Base-by-base conservation (phyloP, 2,329 filamentous ascomycete genomes). In the Neurospora sp. region DNA sequence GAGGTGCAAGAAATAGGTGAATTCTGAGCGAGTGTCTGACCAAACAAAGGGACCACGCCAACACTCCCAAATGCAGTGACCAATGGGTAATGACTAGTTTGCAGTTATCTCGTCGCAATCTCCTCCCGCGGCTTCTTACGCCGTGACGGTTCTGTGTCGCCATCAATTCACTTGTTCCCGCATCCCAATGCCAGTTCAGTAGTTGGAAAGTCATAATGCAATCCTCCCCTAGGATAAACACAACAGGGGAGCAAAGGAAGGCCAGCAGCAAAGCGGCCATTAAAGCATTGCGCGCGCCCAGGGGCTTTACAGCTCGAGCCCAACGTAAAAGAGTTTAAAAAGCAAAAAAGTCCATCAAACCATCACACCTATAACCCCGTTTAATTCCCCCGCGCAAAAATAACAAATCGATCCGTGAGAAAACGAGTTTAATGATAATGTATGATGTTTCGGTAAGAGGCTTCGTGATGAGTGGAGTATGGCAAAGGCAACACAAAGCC, bases 391-490 rank as follows among this genome's bases (percentile, higher is more conserved):
- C 66, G 37, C 28, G 28, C 38, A 67, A 69, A 70, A 71, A 72
- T 70, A 67, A 68, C 52, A 36, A 62, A 6, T 62, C 52, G 52
- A 72, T 62, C 69, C 70, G 71, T 37, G 69, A 66, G 69, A 71
- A 70, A 72, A 74, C 67, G 71, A 70, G 70, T 67, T 74, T 74
- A 70, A 41, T 70, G 37, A 66, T 67, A 15, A 40, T 68, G 65
- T 71, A 69, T 33, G 23, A 62, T 62, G 52, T 62, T 62, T 62
- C 52, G 52, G 52, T 62, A 62, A 62, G 65, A 67, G 68, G 62
- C 67, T 67, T 71, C 69, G 41, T 62, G 52, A 62, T 72, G 71
- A 71, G 71, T 72, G 70, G 71, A 69, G 71, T 73, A 70, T 71
- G 73, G 68, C 71, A 71, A 69, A 62, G 52, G 52, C 28, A 62